Percentiles rank a stretch among this genome's conserved stretches.
These are phyloP conservation scores for Alternaria conjuncta DNA, from an alignment of 2,329 filamentous ascomycete genomes.

Conservation along the genomic window DNA sequence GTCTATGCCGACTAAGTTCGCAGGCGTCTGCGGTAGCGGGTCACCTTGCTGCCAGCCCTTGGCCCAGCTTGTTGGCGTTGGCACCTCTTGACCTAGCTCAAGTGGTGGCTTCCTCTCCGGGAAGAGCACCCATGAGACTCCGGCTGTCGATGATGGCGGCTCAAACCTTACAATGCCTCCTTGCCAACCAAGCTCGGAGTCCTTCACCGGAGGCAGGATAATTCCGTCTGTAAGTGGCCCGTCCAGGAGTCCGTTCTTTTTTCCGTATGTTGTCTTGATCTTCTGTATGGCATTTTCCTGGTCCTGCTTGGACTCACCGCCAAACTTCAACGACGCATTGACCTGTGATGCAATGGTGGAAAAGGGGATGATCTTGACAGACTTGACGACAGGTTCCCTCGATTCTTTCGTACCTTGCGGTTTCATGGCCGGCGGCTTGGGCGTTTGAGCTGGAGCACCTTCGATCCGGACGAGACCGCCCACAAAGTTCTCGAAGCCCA, in stretches of 20 bases:
- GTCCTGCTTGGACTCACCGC: constrained; percentile 83
- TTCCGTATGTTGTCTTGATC: constrained; percentile 74
- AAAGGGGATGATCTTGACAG: constrained; percentile 84
- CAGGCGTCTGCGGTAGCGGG: constrained; percentile 60
- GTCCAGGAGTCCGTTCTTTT: constrained; percentile 70
- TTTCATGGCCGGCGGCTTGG: constrained; percentile 62
- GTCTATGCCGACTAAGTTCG: constrained; percentile 84
- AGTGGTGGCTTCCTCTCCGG: constrained; percentile 75
- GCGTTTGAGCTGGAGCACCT: constrained; percentile 75
- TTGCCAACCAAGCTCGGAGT: constrained; percentile 70
- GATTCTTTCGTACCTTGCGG: constrained; percentile 42
- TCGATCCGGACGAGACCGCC: constrained; percentile 89
- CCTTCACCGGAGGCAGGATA: constrained; percentile 68
- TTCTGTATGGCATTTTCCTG: constrained; percentile 77
- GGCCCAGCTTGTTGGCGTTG: constrained; percentile 64
- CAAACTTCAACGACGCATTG: constrained; percentile 77
- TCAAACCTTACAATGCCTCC: constrained; percentile 86
- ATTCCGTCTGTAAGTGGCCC: constrained; percentile 91
- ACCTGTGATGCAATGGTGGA: constrained; percentile 61
- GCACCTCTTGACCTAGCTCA: constrained; percentile 77
- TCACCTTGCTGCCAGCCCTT: constrained; percentile 61
- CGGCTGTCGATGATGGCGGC: constrained; percentile 51
- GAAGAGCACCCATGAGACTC: constrained; percentile 74
- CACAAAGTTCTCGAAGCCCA: constrained; percentile 75
- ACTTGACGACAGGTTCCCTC: constrained; percentile 61